Evolutionary conservation across 2,329 filamentous ascomycete genomes (phyloP).

Genomic region (Neoarthrinium moseri): DNA sequence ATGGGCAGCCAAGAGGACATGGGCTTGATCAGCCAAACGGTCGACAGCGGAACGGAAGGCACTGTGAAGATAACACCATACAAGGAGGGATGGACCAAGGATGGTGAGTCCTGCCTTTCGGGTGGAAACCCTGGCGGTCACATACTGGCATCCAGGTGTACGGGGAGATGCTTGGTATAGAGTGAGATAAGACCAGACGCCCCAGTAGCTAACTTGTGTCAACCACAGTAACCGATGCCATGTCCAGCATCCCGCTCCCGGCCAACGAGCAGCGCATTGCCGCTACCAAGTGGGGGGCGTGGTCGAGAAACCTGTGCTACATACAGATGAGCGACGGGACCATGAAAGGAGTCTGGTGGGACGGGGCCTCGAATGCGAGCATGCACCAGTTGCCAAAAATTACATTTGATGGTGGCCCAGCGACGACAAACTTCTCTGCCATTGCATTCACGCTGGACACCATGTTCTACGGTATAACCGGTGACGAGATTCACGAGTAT

Average conservation of each 20-base stretch:
- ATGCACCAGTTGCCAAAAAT: neutral
- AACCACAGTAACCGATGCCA: constrained; percentile 10
- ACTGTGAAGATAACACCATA: neutral
- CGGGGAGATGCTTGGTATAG: too few relatives aligned
- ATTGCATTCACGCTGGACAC: constrained; percentile 20
- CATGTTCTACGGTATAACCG: constrained; percentile 19
- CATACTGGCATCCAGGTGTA: too few relatives aligned
- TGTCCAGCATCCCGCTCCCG: constrained; percentile 10
- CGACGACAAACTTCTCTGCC: constrained; percentile 16
- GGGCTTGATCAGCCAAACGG: neutral
- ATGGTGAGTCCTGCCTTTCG: constrained; percentile 8
- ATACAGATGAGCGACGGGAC: constrained; percentile 2
- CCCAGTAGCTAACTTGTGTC: neutral
- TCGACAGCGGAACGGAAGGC: constrained; percentile 9
- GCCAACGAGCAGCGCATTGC: constrained; percentile 13
- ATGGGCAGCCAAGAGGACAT: constrained; percentile 10
- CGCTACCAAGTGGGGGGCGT: constrained; percentile 15
- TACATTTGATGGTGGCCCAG: constrained; percentile 12
- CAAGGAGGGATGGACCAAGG: constrained; percentile 9
- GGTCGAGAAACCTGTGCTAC: constrained; percentile 8
- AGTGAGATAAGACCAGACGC: too few relatives aligned
- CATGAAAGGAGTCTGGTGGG: constrained; percentile 1
- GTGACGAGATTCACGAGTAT: constrained; percentile 15
- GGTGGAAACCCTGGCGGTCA: too few relatives aligned
- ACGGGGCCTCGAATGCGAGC: neutral